These are phyloP conservation scores for Salix exigua DNA, from an alignment of 345 rosid genomes.

Conservation along the genomic window DNA sequence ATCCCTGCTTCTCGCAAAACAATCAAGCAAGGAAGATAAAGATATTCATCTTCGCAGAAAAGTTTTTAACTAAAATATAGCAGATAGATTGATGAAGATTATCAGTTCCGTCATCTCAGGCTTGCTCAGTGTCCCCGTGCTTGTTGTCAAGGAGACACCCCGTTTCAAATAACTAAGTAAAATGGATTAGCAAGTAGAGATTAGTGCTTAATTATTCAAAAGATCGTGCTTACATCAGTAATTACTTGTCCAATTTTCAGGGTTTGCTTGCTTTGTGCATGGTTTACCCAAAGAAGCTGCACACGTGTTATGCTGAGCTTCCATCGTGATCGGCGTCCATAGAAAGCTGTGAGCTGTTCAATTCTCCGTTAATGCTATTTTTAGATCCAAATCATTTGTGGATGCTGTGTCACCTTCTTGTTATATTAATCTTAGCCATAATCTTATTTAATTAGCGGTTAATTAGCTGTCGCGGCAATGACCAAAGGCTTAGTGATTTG, in stretches of 20 bases:
- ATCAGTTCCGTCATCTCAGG: constrained; percentile 5
- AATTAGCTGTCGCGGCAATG: too few relatives aligned
- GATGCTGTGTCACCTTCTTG: not conserved
- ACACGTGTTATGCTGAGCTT: constrained; percentile 27
- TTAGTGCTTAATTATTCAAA: not conserved
- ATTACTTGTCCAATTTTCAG: constrained; percentile 27
- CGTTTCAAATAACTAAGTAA: not conserved
- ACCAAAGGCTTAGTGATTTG: not conserved
- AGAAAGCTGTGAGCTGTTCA: constrained; percentile 4
- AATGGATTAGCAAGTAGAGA: not conserved
- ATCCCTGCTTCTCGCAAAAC: too few relatives aligned
- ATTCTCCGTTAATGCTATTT: constrained; percentile 14
- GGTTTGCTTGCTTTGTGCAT: constrained; percentile 26
- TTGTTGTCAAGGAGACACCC: constrained; percentile 18
- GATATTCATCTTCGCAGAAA: not conserved
- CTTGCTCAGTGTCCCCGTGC: constrained; percentile 25
- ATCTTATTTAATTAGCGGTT: not conserved
- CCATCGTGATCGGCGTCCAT: not conserved
- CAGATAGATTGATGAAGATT: not conserved
- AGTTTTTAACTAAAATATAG: too few relatives aligned
- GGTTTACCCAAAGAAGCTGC: constrained; percentile 26
- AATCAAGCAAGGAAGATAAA: too few relatives aligned
- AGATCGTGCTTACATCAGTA: constrained; percentile 14
- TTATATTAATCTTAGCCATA: constrained; percentile 2
- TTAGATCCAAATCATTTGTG: constrained; percentile 21